A percentile compares a stretch with the other conserved stretches of the same genome.
These are phyloP conservation scores for Athelia sp. DNA, from an alignment of 1,284 basidiomycete species.

Conservation along the genomic window DNA sequence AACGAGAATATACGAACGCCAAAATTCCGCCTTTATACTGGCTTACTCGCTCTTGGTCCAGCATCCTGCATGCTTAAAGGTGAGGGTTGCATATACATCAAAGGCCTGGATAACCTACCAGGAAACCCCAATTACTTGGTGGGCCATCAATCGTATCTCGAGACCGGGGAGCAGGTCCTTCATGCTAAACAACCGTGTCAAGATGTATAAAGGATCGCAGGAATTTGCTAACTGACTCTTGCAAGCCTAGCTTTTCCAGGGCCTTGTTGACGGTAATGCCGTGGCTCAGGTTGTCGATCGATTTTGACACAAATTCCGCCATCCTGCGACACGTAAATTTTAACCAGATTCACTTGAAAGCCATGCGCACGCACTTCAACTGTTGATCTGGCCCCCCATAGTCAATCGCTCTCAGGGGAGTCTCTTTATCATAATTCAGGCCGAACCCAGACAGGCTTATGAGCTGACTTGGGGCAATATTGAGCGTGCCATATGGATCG, in stretches of 20 bases:
- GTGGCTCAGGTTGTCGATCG: slow-evolving; percentile 50
- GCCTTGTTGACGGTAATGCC: slow-evolving; percentile 45
- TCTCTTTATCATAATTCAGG: neutral
- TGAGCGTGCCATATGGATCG: neutral
- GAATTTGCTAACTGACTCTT: slow-evolving; percentile 31
- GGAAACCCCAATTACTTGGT: slow-evolving; percentile 69
- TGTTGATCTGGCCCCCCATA: neutral
- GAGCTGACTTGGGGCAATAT: neutral
- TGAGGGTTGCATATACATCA: slow-evolving; percentile 14
- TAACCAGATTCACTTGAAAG: too few species aligned
- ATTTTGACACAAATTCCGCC: slow-evolving; percentile 53
- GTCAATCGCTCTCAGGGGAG: neutral
- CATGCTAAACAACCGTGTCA: slow-evolving; percentile 27
- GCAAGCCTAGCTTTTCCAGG: slow-evolving; percentile 44
- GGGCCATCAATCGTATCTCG: slow-evolving; percentile 60
- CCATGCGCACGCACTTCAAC: neutral
- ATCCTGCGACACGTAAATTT: slow-evolving; percentile 31
- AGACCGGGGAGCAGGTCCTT: slow-evolving; percentile 55
- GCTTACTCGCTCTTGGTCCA: slow-evolving; percentile 46
- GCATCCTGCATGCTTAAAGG: slow-evolving; percentile 40
- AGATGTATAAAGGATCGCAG: neutral
- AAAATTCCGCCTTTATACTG: slow-evolving; percentile 66
- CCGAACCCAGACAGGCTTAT: neutral
- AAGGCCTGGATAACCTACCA: slow-evolving; percentile 39
- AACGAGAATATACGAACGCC: slow-evolving; percentile 41